phyloP scores from a whole-genome alignment of 306 rosid species.

The Betula pendula region DNA sequence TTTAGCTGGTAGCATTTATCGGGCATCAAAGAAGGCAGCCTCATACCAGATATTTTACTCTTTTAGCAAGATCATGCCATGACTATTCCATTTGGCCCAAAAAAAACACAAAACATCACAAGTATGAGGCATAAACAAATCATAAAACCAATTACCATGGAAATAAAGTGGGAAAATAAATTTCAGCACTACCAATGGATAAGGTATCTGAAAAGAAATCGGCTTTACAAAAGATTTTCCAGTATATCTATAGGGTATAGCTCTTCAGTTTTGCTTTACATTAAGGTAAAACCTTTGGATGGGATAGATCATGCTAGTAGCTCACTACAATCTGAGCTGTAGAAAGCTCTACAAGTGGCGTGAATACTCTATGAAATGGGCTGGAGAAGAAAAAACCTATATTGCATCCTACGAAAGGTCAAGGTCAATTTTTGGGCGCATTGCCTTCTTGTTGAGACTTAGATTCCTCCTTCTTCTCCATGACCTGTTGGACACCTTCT shows the following conservation, averaged over 20 bases:
- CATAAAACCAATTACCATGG: not conserved
- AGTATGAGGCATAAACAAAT: too few species aligned
- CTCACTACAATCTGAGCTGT: conserved; percentile 4
- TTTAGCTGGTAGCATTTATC: not conserved
- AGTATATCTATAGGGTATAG: conserved; percentile 15
- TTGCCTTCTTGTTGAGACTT: conserved; percentile 47
- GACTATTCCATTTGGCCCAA: too few species aligned
- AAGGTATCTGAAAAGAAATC: conserved; percentile 12
- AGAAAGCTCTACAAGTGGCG: conserved; percentile 24
- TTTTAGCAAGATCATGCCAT: not conserved
- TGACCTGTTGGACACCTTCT: conserved; percentile 71
- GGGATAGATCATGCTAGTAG: not conserved
- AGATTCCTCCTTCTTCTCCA: conserved; percentile 59
- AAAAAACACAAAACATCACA: too few species aligned
- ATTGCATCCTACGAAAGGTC: not conserved
- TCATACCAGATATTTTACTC: not conserved
- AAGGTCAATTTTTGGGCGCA: conserved; percentile 35
- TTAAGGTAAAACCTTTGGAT: conserved; percentile 10
- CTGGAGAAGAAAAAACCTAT: conserved; percentile 19
- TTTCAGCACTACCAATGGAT: conserved; percentile 1
- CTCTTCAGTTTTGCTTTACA: conserved; percentile 12
- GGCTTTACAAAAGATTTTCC: conserved; percentile 15
- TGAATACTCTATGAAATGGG: not conserved
- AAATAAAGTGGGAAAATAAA: not conserved
- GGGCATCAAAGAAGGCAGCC: not conserved